Evolutionary conservation across 1,284 basidiomycete genomes (phyloP).

Genomic region (Schizopora paradoxa): DNA sequence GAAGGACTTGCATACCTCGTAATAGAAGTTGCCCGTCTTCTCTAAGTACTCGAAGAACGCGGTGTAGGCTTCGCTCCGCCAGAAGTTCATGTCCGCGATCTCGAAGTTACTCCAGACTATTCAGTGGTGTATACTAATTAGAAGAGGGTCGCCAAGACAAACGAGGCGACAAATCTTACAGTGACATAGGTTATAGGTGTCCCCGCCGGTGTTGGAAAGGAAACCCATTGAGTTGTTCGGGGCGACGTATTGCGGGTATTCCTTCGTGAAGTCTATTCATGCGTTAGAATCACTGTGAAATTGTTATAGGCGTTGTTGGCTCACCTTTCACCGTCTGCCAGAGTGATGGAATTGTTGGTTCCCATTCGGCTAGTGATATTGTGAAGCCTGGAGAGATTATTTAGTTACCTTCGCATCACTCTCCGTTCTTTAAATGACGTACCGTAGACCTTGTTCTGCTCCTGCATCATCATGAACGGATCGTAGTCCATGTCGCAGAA

Average conservation of each 20-base stretch:
- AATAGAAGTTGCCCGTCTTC: conserved; percentile 76
- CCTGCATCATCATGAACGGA: conserved; percentile 77
- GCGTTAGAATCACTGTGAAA: background rate
- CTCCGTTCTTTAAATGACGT: background rate
- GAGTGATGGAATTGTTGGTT: conserved; percentile 71
- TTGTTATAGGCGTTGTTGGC: conserved; percentile 12
- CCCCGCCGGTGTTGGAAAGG: conserved; percentile 67
- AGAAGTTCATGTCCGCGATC: conserved; percentile 79
- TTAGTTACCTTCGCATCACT: conserved; percentile 15
- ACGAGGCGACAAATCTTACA: conserved; percentile 41
- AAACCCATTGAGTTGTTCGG: conserved; percentile 71
- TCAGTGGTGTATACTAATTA: background rate
- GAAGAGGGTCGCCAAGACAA: background rate
- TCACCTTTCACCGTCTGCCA: conserved; percentile 68
- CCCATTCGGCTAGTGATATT: conserved; percentile 73
- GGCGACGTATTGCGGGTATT: conserved; percentile 63
- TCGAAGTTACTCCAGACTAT: conserved; percentile 83
- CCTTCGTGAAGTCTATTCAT: conserved; percentile 59
- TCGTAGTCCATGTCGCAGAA: conserved; percentile 77
- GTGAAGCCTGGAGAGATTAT: conserved; percentile 48
- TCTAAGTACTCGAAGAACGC: conserved; percentile 79
- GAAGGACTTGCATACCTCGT: conserved; percentile 60
- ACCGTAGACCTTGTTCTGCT: conserved; percentile 71
- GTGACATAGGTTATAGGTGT: conserved; percentile 76
- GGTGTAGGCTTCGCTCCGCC: conserved; percentile 71